These are phyloP conservation scores for Aspergillus nanangensis DNA, from an alignment of 495 filamentous ascomycete species.

Conservation along the genomic window DNA sequence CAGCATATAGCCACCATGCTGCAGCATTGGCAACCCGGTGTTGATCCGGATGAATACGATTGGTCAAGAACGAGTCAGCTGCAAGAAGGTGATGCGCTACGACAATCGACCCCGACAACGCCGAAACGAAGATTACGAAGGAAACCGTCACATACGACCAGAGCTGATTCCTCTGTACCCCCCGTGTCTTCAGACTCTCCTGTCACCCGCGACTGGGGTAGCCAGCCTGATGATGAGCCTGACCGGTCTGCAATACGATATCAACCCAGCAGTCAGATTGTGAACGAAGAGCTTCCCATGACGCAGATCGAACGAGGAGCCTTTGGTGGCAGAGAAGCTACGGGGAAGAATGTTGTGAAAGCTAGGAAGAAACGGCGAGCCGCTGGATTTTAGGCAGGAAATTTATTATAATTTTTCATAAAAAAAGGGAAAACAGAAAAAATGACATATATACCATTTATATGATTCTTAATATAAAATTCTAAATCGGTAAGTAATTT, in stretches of 20 bases:
- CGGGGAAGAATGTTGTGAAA: slow-evolving; percentile 22
- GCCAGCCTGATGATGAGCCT: slow-evolving; percentile 31
- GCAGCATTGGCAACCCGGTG: slow-evolving; percentile 37
- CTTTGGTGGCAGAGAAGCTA: slow-evolving; percentile 32
- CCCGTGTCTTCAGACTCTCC: slow-evolving; percentile 24
- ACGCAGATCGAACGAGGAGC: slow-evolving; percentile 41
- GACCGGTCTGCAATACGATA: slow-evolving; percentile 13
- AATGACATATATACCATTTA: too few relatives aligned
- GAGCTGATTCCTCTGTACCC: slow-evolving; percentile 12
- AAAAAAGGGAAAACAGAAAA: too few relatives aligned
- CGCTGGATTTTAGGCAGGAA: slow-evolving; percentile 33
- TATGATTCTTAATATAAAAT: background rate
- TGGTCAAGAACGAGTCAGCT: slow-evolving; percentile 29
- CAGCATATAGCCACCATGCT: slow-evolving; percentile 30
- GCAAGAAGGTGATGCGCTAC: slow-evolving; percentile 17
- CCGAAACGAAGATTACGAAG: slow-evolving; percentile 21
- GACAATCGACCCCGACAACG: slow-evolving; percentile 13
- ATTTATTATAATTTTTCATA: slow-evolving; percentile 1
- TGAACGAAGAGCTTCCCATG: slow-evolving; percentile 30
- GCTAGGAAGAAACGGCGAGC: slow-evolving; percentile 37
- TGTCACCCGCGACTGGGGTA: slow-evolving; percentile 27
- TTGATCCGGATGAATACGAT: slow-evolving; percentile 32
- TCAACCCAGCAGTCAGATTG: slow-evolving; percentile 33
- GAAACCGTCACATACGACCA: slow-evolving; percentile 15
- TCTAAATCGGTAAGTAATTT: background rate